A percentile compares a stretch with the other conserved stretches of the same genome.
These are phyloP conservation scores for Exophiala xenobiotica DNA, from an alignment of 2,329 filamentous ascomycete genomes.

Conservation along the genomic window DNA sequence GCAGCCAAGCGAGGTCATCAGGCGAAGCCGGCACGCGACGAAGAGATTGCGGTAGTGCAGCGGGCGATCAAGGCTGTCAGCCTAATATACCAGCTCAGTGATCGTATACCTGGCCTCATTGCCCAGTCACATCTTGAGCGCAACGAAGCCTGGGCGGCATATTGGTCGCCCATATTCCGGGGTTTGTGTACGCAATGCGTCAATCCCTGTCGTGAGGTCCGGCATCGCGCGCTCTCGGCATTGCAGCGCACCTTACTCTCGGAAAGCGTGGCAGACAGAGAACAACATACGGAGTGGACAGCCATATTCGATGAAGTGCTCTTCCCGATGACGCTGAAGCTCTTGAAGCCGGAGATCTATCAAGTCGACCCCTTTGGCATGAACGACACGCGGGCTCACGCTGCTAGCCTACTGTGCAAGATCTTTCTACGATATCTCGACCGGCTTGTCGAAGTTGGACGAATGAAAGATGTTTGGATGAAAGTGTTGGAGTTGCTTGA, in stretches of 20 bases:
- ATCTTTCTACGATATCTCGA: constrained; percentile 94
- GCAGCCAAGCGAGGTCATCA: constrained; percentile 29
- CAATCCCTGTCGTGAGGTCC: constrained; percentile 90
- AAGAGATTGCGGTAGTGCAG: constrained; percentile 69
- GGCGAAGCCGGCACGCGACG: constrained; percentile 35
- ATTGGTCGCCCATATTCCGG: constrained; percentile 94
- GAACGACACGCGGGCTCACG: constrained; percentile 91
- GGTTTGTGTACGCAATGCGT: constrained; percentile 86
- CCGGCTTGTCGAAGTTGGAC: constrained; percentile 77
- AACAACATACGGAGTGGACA: constrained; percentile 71
- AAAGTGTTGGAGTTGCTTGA: constrained; percentile 94
- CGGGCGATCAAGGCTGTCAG: constrained; percentile 78
- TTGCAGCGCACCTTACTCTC: constrained; percentile 84
- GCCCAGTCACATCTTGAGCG: constrained; percentile 88
- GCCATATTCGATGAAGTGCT: constrained; percentile 92
- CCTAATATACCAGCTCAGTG: constrained; percentile 78
- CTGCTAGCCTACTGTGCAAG: constrained; percentile 86
- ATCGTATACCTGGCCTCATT: constrained; percentile 80
- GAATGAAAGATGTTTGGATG: constrained; percentile 81
- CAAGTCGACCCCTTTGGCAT: constrained; percentile 88
- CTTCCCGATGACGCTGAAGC: constrained; percentile 81
- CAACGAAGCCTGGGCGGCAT: constrained; percentile 91
- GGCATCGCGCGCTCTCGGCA: constrained; percentile 81
- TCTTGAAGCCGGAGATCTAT: constrained; percentile 93
- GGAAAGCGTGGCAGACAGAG: constrained; percentile 60